These are phyloP conservation scores for Mucor irregularis DNA, from an alignment of 371 early-diverging fungal genomes.

Conservation along the genomic window DNA sequence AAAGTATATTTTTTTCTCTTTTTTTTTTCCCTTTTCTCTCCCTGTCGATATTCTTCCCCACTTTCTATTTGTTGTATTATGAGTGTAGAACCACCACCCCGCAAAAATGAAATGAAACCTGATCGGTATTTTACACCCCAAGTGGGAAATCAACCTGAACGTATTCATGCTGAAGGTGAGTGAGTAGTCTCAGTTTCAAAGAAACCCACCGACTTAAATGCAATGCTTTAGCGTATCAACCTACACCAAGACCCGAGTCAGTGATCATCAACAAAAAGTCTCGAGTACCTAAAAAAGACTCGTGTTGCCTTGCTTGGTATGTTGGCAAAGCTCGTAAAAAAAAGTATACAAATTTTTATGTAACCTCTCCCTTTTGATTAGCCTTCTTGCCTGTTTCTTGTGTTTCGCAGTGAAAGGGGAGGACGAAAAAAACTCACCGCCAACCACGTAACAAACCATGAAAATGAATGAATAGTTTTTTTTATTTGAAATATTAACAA, in stretches of 20 bases:
- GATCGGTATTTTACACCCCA: too few relatives aligned
- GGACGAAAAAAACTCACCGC: background rate
- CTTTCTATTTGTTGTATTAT: too few relatives aligned
- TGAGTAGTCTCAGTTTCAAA: background rate
- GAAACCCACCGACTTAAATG: background rate
- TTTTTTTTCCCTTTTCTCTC: too few relatives aligned
- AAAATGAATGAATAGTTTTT: background rate
- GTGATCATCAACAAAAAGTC: constrained; percentile 6
- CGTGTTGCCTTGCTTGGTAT: constrained; percentile 19
- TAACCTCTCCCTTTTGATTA: background rate
- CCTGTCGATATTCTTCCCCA: too few relatives aligned
- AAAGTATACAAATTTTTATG: background rate
- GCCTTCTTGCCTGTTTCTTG: constrained; percentile 11
- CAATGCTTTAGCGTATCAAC: constrained; percentile 7
- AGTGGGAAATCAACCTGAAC: too few relatives aligned
- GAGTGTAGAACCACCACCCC: too few relatives aligned
- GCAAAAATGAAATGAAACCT: too few relatives aligned
- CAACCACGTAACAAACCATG: background rate
- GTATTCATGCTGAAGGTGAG: background rate
- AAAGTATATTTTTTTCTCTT: too few relatives aligned
- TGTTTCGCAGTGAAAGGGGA: constrained; percentile 18
- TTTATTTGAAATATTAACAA: too few relatives aligned
- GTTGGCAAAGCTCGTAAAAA: background rate
- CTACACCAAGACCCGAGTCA: constrained; percentile 16
- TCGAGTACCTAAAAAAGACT: constrained; percentile 1